Conservation (phyloP, 345 rosid genomes). For the Eucalyptus rudis region DNA sequence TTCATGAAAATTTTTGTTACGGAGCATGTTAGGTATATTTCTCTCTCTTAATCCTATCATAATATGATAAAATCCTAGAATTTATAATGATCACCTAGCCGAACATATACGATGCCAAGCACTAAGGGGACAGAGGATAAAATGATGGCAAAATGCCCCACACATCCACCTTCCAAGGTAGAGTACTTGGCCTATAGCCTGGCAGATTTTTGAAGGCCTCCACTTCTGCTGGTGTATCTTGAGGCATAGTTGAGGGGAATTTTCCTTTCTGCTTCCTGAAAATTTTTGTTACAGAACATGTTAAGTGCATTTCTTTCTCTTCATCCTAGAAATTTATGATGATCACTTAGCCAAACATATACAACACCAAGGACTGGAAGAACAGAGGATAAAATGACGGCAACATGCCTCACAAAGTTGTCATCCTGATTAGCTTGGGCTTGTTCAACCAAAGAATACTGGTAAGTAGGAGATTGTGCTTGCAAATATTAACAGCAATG, state of each 20-base stretch:
- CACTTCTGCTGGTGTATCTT: no score
- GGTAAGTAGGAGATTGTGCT: conserved; percentile 93
- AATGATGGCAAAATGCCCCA: conserved; percentile 45
- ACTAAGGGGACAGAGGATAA: conserved; percentile 60
- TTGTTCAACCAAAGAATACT: conserved; percentile 85
- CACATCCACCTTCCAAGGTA: no score
- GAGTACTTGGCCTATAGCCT: no score
- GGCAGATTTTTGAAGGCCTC: no score
- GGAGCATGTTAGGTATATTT: conserved; percentile 3
- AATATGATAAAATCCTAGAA: background rate
- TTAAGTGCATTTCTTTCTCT: no score
- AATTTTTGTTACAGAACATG: no score
- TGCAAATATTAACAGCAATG: conserved; percentile 78
- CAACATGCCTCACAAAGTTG: conserved; percentile 23
- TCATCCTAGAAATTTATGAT: no score
- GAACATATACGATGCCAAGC: conserved; percentile 85
- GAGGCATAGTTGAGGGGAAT: no score
- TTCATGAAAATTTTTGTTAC: conserved; percentile 50
- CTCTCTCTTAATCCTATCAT: background rate
- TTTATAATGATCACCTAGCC: conserved; percentile 31
- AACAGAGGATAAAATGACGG: no score
- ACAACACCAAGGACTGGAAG: no score
- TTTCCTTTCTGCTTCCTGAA: no score
- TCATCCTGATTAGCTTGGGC: conserved; percentile 77
- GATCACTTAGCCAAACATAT: no score